A percentile compares a stretch with the other conserved stretches of the same genome.
Evolutionary conservation across 2,329 filamentous ascomycete genomes (phyloP).

Genomic region (Beauveria sp.): DNA sequence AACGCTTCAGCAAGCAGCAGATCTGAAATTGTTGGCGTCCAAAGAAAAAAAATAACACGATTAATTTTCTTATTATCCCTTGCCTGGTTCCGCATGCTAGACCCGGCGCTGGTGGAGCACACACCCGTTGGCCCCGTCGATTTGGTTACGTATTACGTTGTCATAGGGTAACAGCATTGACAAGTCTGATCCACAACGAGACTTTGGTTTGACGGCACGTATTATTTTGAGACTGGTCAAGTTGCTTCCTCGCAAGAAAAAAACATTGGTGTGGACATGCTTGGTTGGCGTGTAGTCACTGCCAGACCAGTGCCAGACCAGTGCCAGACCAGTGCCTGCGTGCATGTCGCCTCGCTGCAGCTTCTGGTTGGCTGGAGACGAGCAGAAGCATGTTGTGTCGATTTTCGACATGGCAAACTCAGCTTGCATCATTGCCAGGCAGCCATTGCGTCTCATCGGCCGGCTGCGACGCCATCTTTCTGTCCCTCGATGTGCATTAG

Average conservation of each 20-base stretch:
- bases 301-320: not conserved
- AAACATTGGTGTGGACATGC: not conserved
- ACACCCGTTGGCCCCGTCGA: slow-evolving; percentile 6
- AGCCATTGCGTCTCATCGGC: not conserved
- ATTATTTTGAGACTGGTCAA: too few species aligned
- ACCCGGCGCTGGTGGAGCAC: slow-evolving; percentile 6
- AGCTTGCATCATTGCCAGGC: slow-evolving; percentile 1
- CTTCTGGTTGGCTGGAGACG: not conserved
- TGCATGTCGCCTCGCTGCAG: not conserved
- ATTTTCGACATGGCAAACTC: not conserved
- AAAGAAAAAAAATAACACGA: not conserved
- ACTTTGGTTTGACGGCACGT: not conserved
- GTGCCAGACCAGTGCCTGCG: not conserved
- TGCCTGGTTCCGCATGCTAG: not conserved
- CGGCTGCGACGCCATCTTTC: not conserved
- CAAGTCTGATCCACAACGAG: slow-evolving; percentile 1
- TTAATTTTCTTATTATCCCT: not conserved
- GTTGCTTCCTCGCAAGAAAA: too few species aligned
- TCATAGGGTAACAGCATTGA: slow-evolving; percentile 21
- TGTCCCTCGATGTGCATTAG: not conserved
- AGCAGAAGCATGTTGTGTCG: not conserved
- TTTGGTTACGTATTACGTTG: slow-evolving; percentile 20
- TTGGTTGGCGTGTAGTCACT: not conserved
- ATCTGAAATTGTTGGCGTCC: not conserved
- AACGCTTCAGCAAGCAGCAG: not conserved